phyloP scores from a whole-genome alignment of 495 filamentous ascomycete species.

The Emericellopsis terricola region DNA sequence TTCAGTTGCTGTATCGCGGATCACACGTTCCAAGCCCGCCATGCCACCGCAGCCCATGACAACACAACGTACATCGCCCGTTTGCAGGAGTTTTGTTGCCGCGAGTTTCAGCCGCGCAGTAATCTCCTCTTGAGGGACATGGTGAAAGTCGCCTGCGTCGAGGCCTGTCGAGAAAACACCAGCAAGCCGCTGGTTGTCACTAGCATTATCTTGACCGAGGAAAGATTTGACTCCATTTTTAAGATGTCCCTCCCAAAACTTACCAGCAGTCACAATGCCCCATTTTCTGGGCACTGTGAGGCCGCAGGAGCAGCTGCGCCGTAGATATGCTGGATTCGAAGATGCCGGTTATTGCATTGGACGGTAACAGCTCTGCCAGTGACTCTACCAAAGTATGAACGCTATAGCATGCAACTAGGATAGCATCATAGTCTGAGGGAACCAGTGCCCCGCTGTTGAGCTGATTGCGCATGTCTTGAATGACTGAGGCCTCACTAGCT shows the following conservation, averaged over 20 bases:
- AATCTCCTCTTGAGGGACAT: conserved; percentile 43
- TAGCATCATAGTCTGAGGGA: conserved; percentile 39
- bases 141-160: conserved; percentile 65
- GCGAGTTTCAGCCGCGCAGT: conserved; percentile 47
- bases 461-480: conserved; percentile 30
- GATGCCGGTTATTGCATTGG: conserved; percentile 55
- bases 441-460: conserved; percentile 1
- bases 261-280: conserved; percentile 81
- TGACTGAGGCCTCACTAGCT: conserved; percentile 32
- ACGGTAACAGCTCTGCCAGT: conserved; percentile 11
- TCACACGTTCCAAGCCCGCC: conserved; percentile 71
- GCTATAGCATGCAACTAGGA: conserved; percentile 80
- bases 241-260: conserved; percentile 61
- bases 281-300: conserved; percentile 33
- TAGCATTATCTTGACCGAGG: conserved; percentile 19
- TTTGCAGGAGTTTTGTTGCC: conserved; percentile 40
- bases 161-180: conserved; percentile 76
- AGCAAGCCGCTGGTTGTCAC: conserved; percentile 29
- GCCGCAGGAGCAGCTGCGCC: conserved; percentile 14
- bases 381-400: conserved; percentile 59
- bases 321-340: conserved; percentile 63
- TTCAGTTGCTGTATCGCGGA: conserved; percentile 48
- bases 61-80: conserved; percentile 41
- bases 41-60: conserved; percentile 81
- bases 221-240: conserved; percentile 38